Base-by-base conservation (phyloP, 441 rosid genomes). In the Jatropha podagrica region DNA sequence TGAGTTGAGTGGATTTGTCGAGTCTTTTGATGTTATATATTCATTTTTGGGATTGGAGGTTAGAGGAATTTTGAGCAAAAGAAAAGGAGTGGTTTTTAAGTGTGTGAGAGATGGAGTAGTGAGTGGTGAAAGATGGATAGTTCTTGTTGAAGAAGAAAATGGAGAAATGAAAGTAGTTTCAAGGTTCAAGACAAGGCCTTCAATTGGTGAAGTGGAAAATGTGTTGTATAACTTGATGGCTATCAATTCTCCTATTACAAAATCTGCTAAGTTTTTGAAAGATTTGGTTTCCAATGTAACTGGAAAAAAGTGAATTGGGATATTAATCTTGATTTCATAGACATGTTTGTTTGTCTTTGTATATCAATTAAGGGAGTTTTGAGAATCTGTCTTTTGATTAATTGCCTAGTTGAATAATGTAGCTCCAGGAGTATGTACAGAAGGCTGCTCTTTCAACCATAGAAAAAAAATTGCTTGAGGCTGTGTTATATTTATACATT, bases 201-300 rank as follows among this genome's bases (percentile, higher is more conserved):
- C 91, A 0, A 89, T 89, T 38, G 91, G 78, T 37, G 94, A 95
- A 81, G 94, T 90, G 60, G 97, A 95, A 83, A 86, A 41, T 77
- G 93, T 92, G 26, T 63, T 92, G 81, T 92, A 92, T 73, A 92
- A 95, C 74, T 74, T 90, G 85, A 90, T 94, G 96, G 97, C 95
- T 64, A 81, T 91, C 77, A 89, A 92, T 76, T 92, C 98, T 0
- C 97, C 97, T 2, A 86, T 94, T 49, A 89, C 94, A 14, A 94
- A 94, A 81, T 92, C 97, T 68, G 92, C 92, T 7, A 90, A 88
- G 88, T 91, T 92, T 60, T 83, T 91, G 55, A 85, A 73, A 42
- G 89, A 88, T 82, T 82, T 95, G 81, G 88, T 90, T 54, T 91
- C 90, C 4, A 88, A 85, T 81, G 87, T 91, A 59, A 90, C 92